Evolutionary conservation across 441 rosid species (phyloP).

Genomic region (Adansonia madagascariensis): DNA sequence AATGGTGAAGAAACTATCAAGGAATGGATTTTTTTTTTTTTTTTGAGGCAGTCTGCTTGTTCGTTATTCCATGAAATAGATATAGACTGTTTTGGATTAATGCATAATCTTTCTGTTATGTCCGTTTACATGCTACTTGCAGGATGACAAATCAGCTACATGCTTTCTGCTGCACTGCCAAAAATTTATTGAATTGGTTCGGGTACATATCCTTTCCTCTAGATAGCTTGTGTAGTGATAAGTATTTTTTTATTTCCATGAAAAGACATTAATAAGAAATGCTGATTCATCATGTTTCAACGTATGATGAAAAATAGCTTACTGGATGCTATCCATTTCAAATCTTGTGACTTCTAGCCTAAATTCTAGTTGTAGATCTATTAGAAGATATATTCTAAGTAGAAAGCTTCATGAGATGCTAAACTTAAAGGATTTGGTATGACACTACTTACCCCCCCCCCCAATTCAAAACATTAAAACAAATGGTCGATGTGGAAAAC

Average conservation of each 20-base stretch:
- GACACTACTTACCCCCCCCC: background rate
- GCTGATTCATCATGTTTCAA: background rate
- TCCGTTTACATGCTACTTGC: constrained; percentile 38
- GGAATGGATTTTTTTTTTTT: background rate
- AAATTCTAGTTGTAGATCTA: background rate
- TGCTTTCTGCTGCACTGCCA: constrained; percentile 92
- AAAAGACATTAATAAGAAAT: background rate
- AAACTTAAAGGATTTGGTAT: background rate
- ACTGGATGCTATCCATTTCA: background rate
- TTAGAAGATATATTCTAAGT: background rate
- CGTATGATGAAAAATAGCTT: constrained; percentile 2
- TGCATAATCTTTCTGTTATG: constrained; percentile 25
- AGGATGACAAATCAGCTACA: constrained; percentile 92
- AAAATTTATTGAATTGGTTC: constrained; percentile 83
- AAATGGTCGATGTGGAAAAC: background rate
- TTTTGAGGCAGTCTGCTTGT: constrained; percentile 2
- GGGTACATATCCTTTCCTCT: constrained; percentile 55
- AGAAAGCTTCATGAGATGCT: background rate
- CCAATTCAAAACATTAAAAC: no score
- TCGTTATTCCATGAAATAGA: constrained; percentile 5
- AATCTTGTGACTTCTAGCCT: background rate
- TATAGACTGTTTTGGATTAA: background rate
- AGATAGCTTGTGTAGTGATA: constrained; percentile 5
- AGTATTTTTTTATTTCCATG: background rate
- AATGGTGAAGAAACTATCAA: background rate